Conservation (phyloP, 2,329 filamentous ascomycete species). For the Alternaria sp. region DNA sequence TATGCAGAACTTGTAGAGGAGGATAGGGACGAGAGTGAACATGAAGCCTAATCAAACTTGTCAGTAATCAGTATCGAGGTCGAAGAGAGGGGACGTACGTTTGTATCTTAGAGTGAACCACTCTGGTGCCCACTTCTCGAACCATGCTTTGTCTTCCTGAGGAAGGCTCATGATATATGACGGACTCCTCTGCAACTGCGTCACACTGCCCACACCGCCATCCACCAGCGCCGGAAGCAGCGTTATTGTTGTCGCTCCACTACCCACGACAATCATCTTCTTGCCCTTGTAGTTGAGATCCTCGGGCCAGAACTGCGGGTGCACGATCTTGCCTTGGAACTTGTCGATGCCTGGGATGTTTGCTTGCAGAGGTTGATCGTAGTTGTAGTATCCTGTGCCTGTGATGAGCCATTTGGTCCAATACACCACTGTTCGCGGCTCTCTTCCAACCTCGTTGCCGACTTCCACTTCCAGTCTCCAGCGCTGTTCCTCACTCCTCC, state of each 20-base stretch:
- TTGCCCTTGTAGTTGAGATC: constrained; percentile 72
- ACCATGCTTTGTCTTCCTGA: constrained; percentile 50
- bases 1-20: constrained; percentile 62
- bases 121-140: constrained; percentile 55
- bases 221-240: constrained; percentile 75
- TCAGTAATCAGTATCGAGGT: background rate
- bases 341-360: constrained; percentile 72
- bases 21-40: constrained; percentile 59
- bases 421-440: constrained; percentile 48
- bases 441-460: constrained; percentile 25
- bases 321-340: constrained; percentile 70
- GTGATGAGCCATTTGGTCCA: constrained; percentile 63
- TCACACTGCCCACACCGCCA: constrained; percentile 69
- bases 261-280: constrained; percentile 76
- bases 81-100: constrained; percentile 43
- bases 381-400: constrained; percentile 78
- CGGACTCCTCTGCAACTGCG: constrained; percentile 83
- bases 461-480: constrained; percentile 54
- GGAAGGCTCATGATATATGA: constrained; percentile 66
- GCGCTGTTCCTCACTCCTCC: constrained; percentile 59
- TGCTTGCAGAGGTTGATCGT: constrained; percentile 67
- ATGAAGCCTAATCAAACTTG: constrained; percentile 49
- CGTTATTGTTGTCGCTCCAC: constrained; percentile 81
- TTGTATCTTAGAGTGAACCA: constrained; percentile 58
- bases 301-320: constrained; percentile 81